Evolutionary conservation across 306 rosid genomes (phyloP), one percentile per base, ranked within the genome.

Genomic region (Vicia faba): DNA sequence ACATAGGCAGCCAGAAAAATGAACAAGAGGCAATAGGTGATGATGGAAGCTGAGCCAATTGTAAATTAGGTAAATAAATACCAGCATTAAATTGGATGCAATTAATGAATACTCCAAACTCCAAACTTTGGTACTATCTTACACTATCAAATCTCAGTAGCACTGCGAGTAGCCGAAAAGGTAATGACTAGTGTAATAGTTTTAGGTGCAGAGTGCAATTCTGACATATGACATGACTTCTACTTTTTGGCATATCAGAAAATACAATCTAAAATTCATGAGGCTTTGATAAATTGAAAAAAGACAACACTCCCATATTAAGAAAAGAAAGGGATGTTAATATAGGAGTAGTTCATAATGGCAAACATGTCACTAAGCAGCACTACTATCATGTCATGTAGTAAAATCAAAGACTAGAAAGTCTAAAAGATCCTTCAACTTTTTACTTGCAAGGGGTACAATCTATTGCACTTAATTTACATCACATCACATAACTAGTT

Each of bases 191-290:
- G 19, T 64, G n/a, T n/a, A n/a, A n/a, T n/a, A n/a, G n/a, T n/a
- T n/a, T n/a, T n/a, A n/a, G n/a, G n/a, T n/a, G n/a, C n/a, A n/a
- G n/a, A n/a, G n/a, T n/a, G n/a, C n/a, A n/a, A n/a, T n/a, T 79
- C 12, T 64, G 48, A 51, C 20, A 3, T 51, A 28, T 71, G 84
- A 76, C 71, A 64, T 63, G 81, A 73, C 58, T 44, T 8, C 62
- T 76, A 33, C 56, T 64, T 60, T 46, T n/a, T n/a, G 74, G 77
- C 61, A 72, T 64, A 66, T 81, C 77, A 77, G n/a, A n/a, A 58
- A 25, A 7, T 64, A 38, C 64, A 80, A 72, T 66, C 70, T 49
- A 6, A 15, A 46, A 7, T 38, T 58, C 55, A 15, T 67, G 11
- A 9, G 15, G 71, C 56, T 56, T 2, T 1, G 54, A 7, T 31